Evolutionary conservation across 1,284 basidiomycete species (phyloP), one percentile per base, ranked within the genome.

Genomic region (Heliocybe sulcata): DNA sequence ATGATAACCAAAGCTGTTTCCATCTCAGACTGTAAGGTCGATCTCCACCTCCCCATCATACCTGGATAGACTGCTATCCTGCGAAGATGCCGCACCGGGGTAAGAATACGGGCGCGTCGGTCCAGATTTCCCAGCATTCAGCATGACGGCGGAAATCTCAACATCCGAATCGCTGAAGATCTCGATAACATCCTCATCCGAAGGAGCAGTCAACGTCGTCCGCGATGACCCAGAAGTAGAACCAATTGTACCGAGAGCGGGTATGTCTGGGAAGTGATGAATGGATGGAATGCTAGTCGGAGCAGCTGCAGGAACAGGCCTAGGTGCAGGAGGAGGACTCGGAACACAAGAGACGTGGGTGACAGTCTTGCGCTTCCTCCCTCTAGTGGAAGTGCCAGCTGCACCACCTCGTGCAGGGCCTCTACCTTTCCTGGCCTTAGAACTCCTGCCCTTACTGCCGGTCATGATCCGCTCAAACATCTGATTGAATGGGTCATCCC

Each of bases 131-230:
- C 10, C 27, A 25, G 27, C 42, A 6, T 45, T 4, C 42, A 45
- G 23, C 42, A 29, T 8, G 8, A 25, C 47, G 47, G 47, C 47
- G 12, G 47, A 29, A 12, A 22, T 8, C 19, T 42, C 38, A 16
- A n/a, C 38, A 49, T 49, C 47, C 16, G 47, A 49, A n/a, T 49
- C 47, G 22, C 47, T 49, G 6, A 26, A 14, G 23, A 49, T 49
- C 20, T 49, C 47, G n/a, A 49, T 49, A 12, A 49, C 16, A 29
- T 49, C 47, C 8, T 11, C 16, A 16, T 29, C 47, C 14, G 47
- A 26, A 49, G 3, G 27, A 22, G 22, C 8, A 22, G 20, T 49
- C 23, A 22, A 25, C 9, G 22, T 4, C 22, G 6, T 20, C 16
- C 14, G 47, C 10, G 47, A n/a, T 14, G 47, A 29, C 4, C 4